Evolutionary conservation across 805 yeast species (phyloP).

Genomic region (Priceomyces medius): DNA sequence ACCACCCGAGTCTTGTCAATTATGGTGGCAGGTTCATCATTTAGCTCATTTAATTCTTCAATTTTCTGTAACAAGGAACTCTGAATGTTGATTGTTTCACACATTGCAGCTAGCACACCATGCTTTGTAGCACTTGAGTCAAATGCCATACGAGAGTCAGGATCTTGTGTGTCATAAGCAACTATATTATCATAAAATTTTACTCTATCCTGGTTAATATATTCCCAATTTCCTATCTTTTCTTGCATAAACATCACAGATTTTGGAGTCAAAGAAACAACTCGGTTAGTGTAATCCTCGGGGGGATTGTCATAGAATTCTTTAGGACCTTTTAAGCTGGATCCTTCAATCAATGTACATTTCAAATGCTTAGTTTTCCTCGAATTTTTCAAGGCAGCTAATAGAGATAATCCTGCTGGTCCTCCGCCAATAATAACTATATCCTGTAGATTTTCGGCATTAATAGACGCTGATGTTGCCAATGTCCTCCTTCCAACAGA

Average conservation of each 20-base stretch:
- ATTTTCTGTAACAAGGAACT: slow-evolving; percentile 59
- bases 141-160: slow-evolving; percentile 65
- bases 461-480: slow-evolving; percentile 10
- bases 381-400: slow-evolving; percentile 75
- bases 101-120: slow-evolving; percentile 67
- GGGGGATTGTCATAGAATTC: slow-evolving; percentile 47
- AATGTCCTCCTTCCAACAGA: slow-evolving; percentile 6
- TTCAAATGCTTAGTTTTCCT: slow-evolving; percentile 57
- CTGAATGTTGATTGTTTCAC: slow-evolving; percentile 84
- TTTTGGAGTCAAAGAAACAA: slow-evolving; percentile 82
- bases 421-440: slow-evolving; percentile 94
- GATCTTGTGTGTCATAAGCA: slow-evolving; percentile 80
- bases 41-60: slow-evolving; percentile 26
- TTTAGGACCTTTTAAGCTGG: slow-evolving; percentile 52
- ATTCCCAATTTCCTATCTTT: slow-evolving; percentile 74
- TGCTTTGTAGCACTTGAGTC: slow-evolving; percentile 51
- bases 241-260: slow-evolving; percentile 60
- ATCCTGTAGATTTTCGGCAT: slow-evolving; percentile 42
- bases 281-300: slow-evolving; percentile 67
- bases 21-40: slow-evolving; percentile 33
- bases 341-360: slow-evolving; percentile 74
- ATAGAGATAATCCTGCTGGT: slow-evolving; percentile 89
- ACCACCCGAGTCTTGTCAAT: slow-evolving; percentile 69
- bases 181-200: slow-evolving; percentile 77
- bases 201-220: slow-evolving; percentile 65